phyloP scores from a whole-genome alignment of 2,329 filamentous ascomycete species.

The Claviceps pazoutovae region DNA sequence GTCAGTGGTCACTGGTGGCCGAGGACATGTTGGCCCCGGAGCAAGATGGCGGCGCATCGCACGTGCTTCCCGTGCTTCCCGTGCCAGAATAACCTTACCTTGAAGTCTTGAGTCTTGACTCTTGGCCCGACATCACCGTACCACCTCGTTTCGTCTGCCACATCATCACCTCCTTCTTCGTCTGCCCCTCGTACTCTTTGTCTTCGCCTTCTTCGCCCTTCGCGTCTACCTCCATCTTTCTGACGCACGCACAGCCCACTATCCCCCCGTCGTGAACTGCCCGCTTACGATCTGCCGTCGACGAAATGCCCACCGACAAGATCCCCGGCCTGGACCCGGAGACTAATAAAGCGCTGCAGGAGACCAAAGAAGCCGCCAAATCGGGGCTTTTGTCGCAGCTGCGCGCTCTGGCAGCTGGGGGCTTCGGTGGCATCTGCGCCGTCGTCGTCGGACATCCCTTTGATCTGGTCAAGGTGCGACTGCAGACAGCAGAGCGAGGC shows the following conservation, averaged over 20 bases:
- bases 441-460: conserved; percentile 94
- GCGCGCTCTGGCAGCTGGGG: conserved; percentile 76
- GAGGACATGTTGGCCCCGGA: too few relatives aligned
- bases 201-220: too few relatives aligned
- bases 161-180: too few relatives aligned
- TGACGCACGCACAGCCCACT: conserved; percentile 2
- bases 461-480: conserved; percentile 90
- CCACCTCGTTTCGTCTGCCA: too few relatives aligned
- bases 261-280: too few relatives aligned
- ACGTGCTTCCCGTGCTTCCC: too few relatives aligned
- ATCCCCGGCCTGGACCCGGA: conserved; percentile 29
- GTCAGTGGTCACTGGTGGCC: too few relatives aligned
- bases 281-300: background rate
- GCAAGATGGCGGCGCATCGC: too few relatives aligned
- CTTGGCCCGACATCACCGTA: too few relatives aligned
- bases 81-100: too few relatives aligned
- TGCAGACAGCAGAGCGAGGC: conserved; percentile 90
- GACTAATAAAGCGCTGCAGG: conserved; percentile 23
- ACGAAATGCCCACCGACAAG: conserved; percentile 20
- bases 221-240: conserved; percentile 6
- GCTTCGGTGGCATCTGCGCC: conserved; percentile 85
- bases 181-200: too few relatives aligned
- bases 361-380: conserved; percentile 23
- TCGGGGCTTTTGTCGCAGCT: conserved; percentile 37
- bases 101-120: too few relatives aligned